phyloP scores from a whole-genome alignment of 2,329 filamentous ascomycete genomes.

The Escovopsis weberi region DNA sequence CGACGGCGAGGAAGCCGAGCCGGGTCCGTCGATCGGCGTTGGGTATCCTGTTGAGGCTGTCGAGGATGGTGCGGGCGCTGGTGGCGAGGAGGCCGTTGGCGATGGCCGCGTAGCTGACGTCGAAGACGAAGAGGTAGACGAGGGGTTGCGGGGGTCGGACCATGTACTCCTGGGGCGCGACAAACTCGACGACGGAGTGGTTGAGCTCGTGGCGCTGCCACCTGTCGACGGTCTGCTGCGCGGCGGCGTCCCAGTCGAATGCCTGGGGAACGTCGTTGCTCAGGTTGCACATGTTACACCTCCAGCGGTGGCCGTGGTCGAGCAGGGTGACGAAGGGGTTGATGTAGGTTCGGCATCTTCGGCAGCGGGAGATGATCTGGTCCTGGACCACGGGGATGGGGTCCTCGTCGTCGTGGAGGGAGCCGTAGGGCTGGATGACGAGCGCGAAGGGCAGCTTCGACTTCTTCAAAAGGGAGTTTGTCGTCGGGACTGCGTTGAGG shows the following conservation, averaged over 20 bases:
- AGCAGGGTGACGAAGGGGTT: slow-evolving; percentile 95
- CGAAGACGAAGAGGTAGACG: slow-evolving; percentile 90
- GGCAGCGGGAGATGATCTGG: slow-evolving; percentile 91
- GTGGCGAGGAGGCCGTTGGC: slow-evolving; percentile 86
- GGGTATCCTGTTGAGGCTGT: slow-evolving; percentile 93
- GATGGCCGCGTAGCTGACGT: slow-evolving; percentile 82
- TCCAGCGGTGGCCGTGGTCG: slow-evolving; percentile 93
- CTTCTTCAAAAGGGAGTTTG: slow-evolving; percentile 86
- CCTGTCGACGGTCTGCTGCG: slow-evolving; percentile 81
- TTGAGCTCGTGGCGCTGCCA: slow-evolving; percentile 91
- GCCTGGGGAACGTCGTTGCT: slow-evolving; percentile 98
- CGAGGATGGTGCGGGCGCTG: slow-evolving; percentile 80
- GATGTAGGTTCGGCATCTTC: slow-evolving; percentile 92
- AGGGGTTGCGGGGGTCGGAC: slow-evolving; percentile 90
- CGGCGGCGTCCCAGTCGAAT: slow-evolving; percentile 91
- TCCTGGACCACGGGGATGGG: slow-evolving; percentile 84
- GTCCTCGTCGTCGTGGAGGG: slow-evolving; percentile 87
- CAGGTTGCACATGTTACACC: slow-evolving; percentile 98
- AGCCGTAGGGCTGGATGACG: slow-evolving; percentile 88
- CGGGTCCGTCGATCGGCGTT: slow-evolving; percentile 89
- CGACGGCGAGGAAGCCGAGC: slow-evolving; percentile 88
- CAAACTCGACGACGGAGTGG: slow-evolving; percentile 92
- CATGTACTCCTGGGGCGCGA: slow-evolving; percentile 99
- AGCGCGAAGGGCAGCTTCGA: slow-evolving; percentile 91
- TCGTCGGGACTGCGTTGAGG: slow-evolving; percentile 84